These are phyloP conservation scores for Reticulascus tulasneorum DNA, from an alignment of 2,329 filamentous ascomycete species.

Conservation along the genomic window DNA sequence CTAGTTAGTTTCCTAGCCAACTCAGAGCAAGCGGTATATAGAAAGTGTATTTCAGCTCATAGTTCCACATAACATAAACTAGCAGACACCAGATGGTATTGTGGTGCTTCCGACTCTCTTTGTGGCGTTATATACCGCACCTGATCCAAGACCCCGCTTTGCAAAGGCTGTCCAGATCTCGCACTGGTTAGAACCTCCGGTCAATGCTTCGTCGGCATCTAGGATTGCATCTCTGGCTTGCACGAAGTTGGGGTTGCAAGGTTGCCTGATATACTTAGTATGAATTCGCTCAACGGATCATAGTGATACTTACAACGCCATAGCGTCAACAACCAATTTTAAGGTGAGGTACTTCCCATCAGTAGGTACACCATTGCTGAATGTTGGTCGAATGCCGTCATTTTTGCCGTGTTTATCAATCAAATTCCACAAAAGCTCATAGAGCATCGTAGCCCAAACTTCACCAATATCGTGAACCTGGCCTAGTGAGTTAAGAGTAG, in stretches of 20 bases:
- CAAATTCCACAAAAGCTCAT: constrained; percentile 55
- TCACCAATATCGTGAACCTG: constrained; percentile 46
- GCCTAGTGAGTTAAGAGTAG: constrained; percentile 30
- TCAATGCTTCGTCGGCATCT: constrained; percentile 50
- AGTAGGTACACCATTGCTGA: constrained; percentile 41
- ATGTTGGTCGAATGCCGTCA: constrained; percentile 33
- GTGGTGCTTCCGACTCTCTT: constrained; percentile 27
- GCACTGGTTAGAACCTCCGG: constrained; percentile 46
- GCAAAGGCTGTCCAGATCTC: constrained; percentile 53
- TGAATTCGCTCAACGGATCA: background rate
- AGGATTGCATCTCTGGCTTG: constrained; percentile 51
- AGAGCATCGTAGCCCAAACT: constrained; percentile 46
- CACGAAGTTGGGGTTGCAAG: constrained; percentile 52
- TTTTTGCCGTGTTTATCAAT: constrained; percentile 53
- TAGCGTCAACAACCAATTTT: constrained; percentile 48
- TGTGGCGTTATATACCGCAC: constrained; percentile 25
- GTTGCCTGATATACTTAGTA: constrained; percentile 31
- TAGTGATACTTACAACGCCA: constrained; percentile 36
- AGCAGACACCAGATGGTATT: constrained; percentile 19
- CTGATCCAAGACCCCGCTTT: constrained; percentile 49
- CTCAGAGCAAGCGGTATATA: too few species aligned
- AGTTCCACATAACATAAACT: too few species aligned
- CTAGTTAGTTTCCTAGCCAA: too few species aligned
- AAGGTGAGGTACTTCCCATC: constrained; percentile 49
- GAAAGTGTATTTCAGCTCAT: too few species aligned